Evolutionary conservation across 2,329 filamentous ascomycete genomes (phyloP), one percentile per base, ranked within the genome.

Genomic region (Aspergillus aculeatinus): DNA sequence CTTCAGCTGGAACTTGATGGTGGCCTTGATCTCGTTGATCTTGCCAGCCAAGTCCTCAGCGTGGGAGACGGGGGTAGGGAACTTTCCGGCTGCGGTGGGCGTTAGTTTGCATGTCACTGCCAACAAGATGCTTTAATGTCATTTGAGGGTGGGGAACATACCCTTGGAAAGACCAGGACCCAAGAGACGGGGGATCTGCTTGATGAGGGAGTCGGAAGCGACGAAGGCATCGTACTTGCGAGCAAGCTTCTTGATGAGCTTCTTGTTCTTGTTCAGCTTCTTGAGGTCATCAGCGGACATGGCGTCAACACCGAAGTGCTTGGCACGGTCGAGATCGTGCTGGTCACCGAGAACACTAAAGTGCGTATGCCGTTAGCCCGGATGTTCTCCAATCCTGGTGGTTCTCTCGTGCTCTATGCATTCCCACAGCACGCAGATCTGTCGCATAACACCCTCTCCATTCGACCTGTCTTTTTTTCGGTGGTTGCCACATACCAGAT

Each of bases 261-360:
- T 99, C 91, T 99, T 98, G 92, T 99, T 99, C 92, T 99, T 99
- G 90, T 99, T 99, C 73, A 99, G 92, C 90, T 99, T 99, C 91
- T 99, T 99, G 84, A 99, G 85, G 83, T 99, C 95, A 77, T 99
- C 95, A 70, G 91, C 83, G 77, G 91, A 96, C 95, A 98, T 98
- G 84, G 94, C 92, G 79, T 99, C 95, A 73, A 98, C 88, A 81
- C 92, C 94, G 77, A 92, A 91, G 87, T 99, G 95, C 89, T 99
- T 99, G 79, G 95, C 94, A 87, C 95, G 93, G 82, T 99, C 95
- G 79, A 99, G 96, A 87, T 99, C 95, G 87, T 98, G 94, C 89
- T 96, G 85, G 87, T 95, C 86, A 83, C 92, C 84, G 80, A 96
- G 81, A 84, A 97, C 84, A 85, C 87, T 89, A 72, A 67, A 19